Base-by-base conservation (phyloP, 1,284 basidiomycete species). In the Boletus sp. region DNA sequence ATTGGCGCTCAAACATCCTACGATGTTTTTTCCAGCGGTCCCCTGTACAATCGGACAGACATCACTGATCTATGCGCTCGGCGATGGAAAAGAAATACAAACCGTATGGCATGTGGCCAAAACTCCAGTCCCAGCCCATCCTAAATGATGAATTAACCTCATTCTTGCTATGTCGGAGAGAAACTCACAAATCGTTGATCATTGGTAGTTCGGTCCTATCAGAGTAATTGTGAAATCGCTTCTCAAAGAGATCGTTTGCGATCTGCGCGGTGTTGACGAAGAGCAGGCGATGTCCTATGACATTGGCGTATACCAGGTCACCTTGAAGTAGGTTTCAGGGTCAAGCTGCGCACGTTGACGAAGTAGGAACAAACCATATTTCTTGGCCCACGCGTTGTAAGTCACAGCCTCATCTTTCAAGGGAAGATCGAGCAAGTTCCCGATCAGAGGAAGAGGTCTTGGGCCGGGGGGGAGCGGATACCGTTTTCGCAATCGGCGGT, bases 111-210 rank as follows among this genome's bases (percentile, higher is more conserved):
- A 82, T 82, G 56, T 82, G 78, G 0, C 74, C 78, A 48, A 83
- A 78, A 48, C 77, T 78, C 74, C 78, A 82, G 22, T 79, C 75
- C 78, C 79, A 82, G 3, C 80, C 82, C 75, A 80, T 79, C 37
- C 80, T 81, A 51, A 31, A 46, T 3, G 15, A 36, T 8, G 35
- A 6, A 36, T 71, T 29, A 63, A 11, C 13, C 7, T 13, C 18
- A 2, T 12, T 13, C 49, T 42, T n/a, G 1, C 4, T 4, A 9
- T 2, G 33, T 43, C 43, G 51, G 46, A 45, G 60, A 57, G 43
- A 31, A 33, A 61, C 66, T 50, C 51, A 73, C 72, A 71, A 29
- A 15, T 70, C 72, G 39, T 73, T 73, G 51, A 73, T 73, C 69
- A 71, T 74, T 0, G 65, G 67, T 18, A 72, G 31, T 51, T 59